Evolutionary conservation across 2,329 filamentous ascomycete species (phyloP), one percentile per base, ranked within the genome.

Genomic region (Arthrobotrys musiformis): DNA sequence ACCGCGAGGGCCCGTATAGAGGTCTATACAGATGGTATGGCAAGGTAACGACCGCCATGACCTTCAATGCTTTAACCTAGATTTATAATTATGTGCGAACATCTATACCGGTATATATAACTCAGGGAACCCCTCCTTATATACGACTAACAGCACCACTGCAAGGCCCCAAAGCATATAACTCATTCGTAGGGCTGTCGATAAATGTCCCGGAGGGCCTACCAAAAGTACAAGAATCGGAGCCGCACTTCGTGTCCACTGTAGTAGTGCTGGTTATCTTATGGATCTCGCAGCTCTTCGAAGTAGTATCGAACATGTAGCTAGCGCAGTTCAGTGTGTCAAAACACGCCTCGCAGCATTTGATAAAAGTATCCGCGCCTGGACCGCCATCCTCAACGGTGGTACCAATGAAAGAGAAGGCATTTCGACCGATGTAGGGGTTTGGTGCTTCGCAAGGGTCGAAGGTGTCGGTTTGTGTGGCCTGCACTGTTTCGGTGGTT

Each of bases 161-260:
- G 17, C 72, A 76, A 30, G 72, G 72, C 5, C 72, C 72, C 9
- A 42, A 26, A 11, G 46, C 48, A 24, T 76, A 76, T 2, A 69
- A 15, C 7, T 68, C 44, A 26, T 58, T 76, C 8, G 13, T n/a
- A 33, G 64, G 72, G 11, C 35, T 22, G 15, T 54, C 56, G 4
- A 2, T 0, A 30, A 70, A 64, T 6, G 0, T 42, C 0, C 64
- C 63, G n/a, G 1, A 19, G 0, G 40, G 28, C 1, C 28, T 13
- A 7, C 72, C 72, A 13, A 37, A 30, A 4, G 48, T 50, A 28
- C 73, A 77, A 11, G 6, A 3, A 17, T 61, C 33, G 17, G 40
- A 46, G 4, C 37, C 1, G n/a, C 70, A 26, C 69, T 19, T 58
- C 8, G 8, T 19, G 4, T 42, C 13, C 4, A 42, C 44, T 5